Base-by-base conservation (phyloP, 192 early-diverging fungal genomes). In the Umbelopsis sp. region DNA sequence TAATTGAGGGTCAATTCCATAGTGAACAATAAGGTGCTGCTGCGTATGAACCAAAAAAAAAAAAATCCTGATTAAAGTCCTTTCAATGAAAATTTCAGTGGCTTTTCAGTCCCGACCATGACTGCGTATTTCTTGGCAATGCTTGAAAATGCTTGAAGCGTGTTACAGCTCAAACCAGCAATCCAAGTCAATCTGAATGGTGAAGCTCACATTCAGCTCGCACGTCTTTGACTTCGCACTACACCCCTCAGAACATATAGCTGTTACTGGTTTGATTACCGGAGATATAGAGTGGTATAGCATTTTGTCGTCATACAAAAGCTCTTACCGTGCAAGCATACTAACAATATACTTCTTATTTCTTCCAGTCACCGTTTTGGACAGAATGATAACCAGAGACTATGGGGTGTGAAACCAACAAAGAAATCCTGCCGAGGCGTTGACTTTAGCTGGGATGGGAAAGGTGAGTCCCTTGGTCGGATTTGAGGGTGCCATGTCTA, bases 351-450 rank as follows among this genome's bases (percentile, higher is more conserved):
- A 6, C 37, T 10, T 9, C 0, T 41, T 41, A 1, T 41, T 16
- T 33, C 48, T 25, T 37, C 15, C 35, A 77, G 74, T 51, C 53
- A 72, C 70, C 58, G 67, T 1, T 76, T 72, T 44, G 80, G 75
- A 25, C 6, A 55, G n/a, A 35, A 72, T 12, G 52, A 77, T 45
- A 85, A 81, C 49, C 69, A 80, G 49, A 67, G 74, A 3, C 71
- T 87, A 9, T 93, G 88, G 79, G 73, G 68, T 22, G 66, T 81
- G 20, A 80, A 84, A 10, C 85, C 83, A 1, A 93, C 95, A 75
- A 94, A 87, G 79, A 92, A 96, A 74, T 94, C 95, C 4, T 94
- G 92, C 69, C 84, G 97, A 35, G 90, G 92, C 7, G 73, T 99
- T 1, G 88, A 82, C 30, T 99, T 97, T 73, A 90, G 84, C 73